A percentile compares a stretch with the other conserved stretches of the same genome.
phyloP scores from a whole-genome alignment of 2,329 filamentous ascomycete genomes.

The Xylaria sp. region DNA sequence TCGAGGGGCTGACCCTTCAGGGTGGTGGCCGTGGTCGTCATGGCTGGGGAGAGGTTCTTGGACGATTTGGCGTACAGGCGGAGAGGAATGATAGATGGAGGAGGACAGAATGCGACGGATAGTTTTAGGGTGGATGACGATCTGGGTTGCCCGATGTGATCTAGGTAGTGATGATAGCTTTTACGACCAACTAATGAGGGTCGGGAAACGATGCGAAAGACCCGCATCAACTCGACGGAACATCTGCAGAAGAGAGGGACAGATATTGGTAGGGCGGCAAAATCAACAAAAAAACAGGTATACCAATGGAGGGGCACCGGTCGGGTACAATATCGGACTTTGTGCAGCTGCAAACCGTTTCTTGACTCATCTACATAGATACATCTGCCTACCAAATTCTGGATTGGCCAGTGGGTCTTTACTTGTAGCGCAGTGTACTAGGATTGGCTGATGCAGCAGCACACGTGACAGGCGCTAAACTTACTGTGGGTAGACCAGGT shows the following conservation, averaged over 20 bases:
- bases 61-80: constrained; percentile 1
- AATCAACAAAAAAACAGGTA: constrained; percentile 12
- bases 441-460: too few relatives aligned
- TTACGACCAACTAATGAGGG: constrained; percentile 27
- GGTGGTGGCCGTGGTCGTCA: constrained; percentile 72
- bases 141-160: constrained; percentile 5
- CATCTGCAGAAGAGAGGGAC: constrained; percentile 5
- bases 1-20: constrained; percentile 92
- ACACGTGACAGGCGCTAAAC: constrained; percentile 11
- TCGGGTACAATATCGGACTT: constrained; percentile 28
- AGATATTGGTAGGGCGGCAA: constrained; percentile 6
- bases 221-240: constrained; percentile 31
- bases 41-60: constrained; percentile 41
- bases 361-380: too few relatives aligned
- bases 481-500: not conserved
- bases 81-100: not conserved
- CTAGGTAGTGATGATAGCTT: too few relatives aligned
- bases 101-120: not conserved
- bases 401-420: too few relatives aligned
- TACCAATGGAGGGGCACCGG: constrained; percentile 28
- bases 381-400: too few relatives aligned
- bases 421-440: too few relatives aligned
- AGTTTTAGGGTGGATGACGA: constrained; percentile 2
- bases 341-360: constrained; percentile 2
- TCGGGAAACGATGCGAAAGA: constrained; percentile 21